Evolutionary conservation across 176 grass and related monocot genomes (phyloP), one percentile per base, ranked within the genome.

Genomic region (Saccharum spontaneum): DNA sequence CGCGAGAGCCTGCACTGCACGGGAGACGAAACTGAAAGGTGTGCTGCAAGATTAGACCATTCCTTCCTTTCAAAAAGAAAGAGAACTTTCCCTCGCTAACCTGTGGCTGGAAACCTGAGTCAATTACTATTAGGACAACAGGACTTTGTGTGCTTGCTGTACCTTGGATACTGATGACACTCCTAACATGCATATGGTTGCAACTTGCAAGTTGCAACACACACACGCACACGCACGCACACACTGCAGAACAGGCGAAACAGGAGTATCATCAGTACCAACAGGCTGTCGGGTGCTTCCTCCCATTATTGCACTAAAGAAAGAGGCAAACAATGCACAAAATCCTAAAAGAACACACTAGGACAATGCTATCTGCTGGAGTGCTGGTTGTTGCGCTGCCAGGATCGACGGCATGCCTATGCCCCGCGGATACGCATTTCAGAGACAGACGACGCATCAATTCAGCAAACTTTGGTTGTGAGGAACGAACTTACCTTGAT

Each of bases 401-500:
- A 26, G 59, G 57, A 8, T 4, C 14, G 2, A 49, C 11, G 57
- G 22, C 57, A 61, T 60, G 20, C 9, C n/a, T 22, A 57, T 45
- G 66, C 46, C 39, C 38, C 61, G 46, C 15, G 7, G 7, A 38
- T 68, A n/a, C 73, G 59, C 57, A 24, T 23, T 60, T 26, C 75
- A 66, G 74, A 79, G 43, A 62, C 26, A 67, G 26, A 30, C 24
- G 18, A 84, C 31, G 20, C 20, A n/a, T 6, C 22, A 26, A 65
- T 49, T 80, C 62, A 90, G 36, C 67, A 39, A 45, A 6, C 6
- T 26, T 50, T 75, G 22, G 8, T n/a, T 60, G 44, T 8, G 13
- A 84, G 48, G 15, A 75, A 79, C 14, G 44, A 86, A 62, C 89
- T 62, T 44, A 90, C 89, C 85, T 87, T 20, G 39, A 33, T 59